Base-by-base conservation (phyloP, 805 yeast species). In the Saturnispora diversa region DNA sequence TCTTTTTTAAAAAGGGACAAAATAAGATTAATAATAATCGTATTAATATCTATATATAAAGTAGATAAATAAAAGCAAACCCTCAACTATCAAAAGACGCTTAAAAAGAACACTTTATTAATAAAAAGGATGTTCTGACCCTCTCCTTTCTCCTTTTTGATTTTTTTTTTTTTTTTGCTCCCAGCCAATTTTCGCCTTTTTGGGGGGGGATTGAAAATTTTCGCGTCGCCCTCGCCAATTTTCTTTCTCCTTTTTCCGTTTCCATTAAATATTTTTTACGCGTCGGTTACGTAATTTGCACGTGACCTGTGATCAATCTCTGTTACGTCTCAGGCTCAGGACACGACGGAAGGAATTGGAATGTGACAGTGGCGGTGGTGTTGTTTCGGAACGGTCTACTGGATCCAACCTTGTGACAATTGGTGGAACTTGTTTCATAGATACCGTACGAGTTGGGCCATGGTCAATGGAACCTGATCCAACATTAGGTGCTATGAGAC, bases 401-500 rank as follows among this genome's bases (percentile, higher is more conserved):
- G 31, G 42, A 33, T 57, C 63, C 12, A 59, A 39, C 21, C 43
- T 56, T 5, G 64, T 59, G 13, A 59, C 56, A 50, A 52, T 52
- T 2, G 63, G 63, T 6, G 48, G 56, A 10, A 57, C 52, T 23
- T 49, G 47, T 28, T 54, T 55, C n/a, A 45, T 17, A 3, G 52
- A 39, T n/a, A 34, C 35, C 42, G 39, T 43, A 3, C 48, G 27
- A 7, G 43, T 39, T 24, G 39, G 23, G 25, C 29, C 37, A 11
- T 6, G 33, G 22, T 31, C 42, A 39, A 27, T 46, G 42, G 9
- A 43, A 40, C 7, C 38, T 35, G 8, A 19, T 3, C 24, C 24
- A n/a, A 19, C 7, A 46, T 66, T 69, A 2, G 83, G 80, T 0
- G 84, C 70, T 37, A 71, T 53, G 23, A 74, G 52, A 1, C 84